phyloP scores from a whole-genome alignment of 345 rosid genomes.

The Eucalyptus dawsonii region DNA sequence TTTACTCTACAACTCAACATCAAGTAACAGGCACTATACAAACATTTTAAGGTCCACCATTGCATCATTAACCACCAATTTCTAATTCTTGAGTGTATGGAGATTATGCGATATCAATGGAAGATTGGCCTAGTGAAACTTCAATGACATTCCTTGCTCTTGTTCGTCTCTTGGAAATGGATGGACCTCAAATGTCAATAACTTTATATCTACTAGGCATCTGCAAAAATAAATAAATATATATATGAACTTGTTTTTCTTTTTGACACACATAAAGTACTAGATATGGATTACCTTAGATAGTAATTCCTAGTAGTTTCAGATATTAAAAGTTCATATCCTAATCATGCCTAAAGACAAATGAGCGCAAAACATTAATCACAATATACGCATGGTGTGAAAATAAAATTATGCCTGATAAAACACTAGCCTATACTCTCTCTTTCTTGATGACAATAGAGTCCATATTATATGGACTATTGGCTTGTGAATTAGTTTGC shows the following conservation, averaged over 20 bases:
- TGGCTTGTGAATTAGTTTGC: no score
- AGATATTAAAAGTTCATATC: not conserved
- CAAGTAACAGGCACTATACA: not conserved
- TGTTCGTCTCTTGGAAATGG: not conserved
- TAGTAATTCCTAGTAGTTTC: no score
- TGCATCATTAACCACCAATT: not conserved
- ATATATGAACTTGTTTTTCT: no score
- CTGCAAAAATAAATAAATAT: no score
- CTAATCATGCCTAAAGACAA: not conserved
- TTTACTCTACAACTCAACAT: not conserved
- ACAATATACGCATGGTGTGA: no score
- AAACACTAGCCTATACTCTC: no score
- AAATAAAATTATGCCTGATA: no score
- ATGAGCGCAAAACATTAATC: not conserved
- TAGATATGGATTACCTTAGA: not conserved
- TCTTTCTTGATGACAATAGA: no score
- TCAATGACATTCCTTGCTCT: not conserved
- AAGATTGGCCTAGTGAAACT: not conserved
- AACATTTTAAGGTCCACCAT: not conserved
- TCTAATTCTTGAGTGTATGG: not conserved
- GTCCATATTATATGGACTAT: no score
- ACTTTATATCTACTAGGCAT: not conserved
- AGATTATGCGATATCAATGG: fast-evolving
- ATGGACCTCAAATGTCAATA: not conserved
- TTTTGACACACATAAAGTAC: no score